A percentile compares a stretch with the other conserved stretches of the same genome.
Conservation (phyloP, 192 early-diverging fungal genomes). For the Diversispora eburnea region DNA sequence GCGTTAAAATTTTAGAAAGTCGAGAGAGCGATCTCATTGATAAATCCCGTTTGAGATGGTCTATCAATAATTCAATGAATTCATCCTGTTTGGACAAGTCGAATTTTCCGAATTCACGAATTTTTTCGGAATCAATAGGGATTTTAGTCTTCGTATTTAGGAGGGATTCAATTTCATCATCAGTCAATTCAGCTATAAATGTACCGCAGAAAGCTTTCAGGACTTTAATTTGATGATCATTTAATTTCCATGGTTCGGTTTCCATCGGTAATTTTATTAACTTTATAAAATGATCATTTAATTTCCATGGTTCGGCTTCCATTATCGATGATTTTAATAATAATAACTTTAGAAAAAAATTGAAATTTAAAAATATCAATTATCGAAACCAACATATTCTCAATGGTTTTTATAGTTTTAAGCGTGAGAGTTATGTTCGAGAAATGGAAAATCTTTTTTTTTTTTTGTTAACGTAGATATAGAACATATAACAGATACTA, state of each 20-base stretch:
- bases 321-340: too few relatives aligned
- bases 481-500: too few relatives aligned
- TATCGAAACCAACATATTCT: too few relatives aligned
- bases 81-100: conserved; percentile 4
- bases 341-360: too few relatives aligned
- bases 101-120: conserved; percentile 9
- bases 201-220: background rate
- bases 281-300: conserved; percentile 12
- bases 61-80: background rate
- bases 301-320: background rate
- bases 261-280: background rate
- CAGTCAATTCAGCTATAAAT: conserved; percentile 5
- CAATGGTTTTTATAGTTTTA: too few relatives aligned
- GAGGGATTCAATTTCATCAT: background rate
- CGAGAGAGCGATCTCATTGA: conserved; percentile 22
- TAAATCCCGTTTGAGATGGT: background rate
- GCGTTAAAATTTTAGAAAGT: conserved; percentile 27
- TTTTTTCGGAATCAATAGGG: background rate
- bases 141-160: background rate
- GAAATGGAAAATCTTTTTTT: too few relatives aligned
- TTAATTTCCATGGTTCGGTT: background rate
- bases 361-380: too few relatives aligned
- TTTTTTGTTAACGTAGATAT: too few relatives aligned
- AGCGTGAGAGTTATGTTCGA: too few relatives aligned
- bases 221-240: conserved; percentile 7